A percentile compares a stretch with the other conserved stretches of the same genome.
Evolutionary conservation across 345 rosid species (phyloP).

Genomic region (Luvunga scandens): DNA sequence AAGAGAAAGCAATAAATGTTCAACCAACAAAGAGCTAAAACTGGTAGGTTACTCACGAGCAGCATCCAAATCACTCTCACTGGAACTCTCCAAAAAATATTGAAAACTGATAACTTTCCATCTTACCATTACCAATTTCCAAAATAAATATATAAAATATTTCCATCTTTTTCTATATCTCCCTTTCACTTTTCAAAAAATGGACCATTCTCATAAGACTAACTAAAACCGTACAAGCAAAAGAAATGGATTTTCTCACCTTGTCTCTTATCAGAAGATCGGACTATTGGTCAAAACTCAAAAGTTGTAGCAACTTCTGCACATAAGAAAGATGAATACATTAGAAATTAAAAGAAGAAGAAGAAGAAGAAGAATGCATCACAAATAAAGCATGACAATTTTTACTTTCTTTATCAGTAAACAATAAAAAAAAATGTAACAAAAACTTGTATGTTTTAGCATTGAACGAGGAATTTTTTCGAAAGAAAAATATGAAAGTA

Average conservation of each 20-base stretch:
- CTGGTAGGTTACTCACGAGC: conserved; percentile 69
- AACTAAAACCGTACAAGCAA: conserved; percentile 14
- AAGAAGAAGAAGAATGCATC: conserved; percentile 19
- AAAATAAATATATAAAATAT: conserved; percentile 5
- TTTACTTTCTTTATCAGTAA: conserved; percentile 21
- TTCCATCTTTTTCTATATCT: not conserved
- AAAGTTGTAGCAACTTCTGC: conserved; percentile 37
- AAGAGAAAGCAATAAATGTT: conserved; percentile 40
- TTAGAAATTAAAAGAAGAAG: conserved; percentile 3
- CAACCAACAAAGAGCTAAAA: conserved; percentile 61
- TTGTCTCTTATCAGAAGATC: conserved; percentile 30
- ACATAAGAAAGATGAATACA: conserved; percentile 9
- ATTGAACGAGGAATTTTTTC: conserved; percentile 19
- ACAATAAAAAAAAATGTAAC: conserved; percentile 14
- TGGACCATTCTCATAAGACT: not conserved
- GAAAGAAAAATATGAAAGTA: conserved; percentile 25
- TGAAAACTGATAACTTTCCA: conserved; percentile 16
- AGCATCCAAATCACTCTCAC: conserved; percentile 37
- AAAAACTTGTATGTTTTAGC: conserved; percentile 1
- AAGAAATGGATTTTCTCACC: conserved; percentile 30
- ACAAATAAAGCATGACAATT: conserved; percentile 49
- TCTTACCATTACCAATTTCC: conserved; percentile 21
- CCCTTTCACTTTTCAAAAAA: not conserved
- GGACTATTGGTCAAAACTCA: conserved; percentile 31
- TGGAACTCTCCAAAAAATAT: conserved; percentile 40